Evolutionary conservation across 257 asterid species (phyloP).

Genomic region (Capsicum pubescens): DNA sequence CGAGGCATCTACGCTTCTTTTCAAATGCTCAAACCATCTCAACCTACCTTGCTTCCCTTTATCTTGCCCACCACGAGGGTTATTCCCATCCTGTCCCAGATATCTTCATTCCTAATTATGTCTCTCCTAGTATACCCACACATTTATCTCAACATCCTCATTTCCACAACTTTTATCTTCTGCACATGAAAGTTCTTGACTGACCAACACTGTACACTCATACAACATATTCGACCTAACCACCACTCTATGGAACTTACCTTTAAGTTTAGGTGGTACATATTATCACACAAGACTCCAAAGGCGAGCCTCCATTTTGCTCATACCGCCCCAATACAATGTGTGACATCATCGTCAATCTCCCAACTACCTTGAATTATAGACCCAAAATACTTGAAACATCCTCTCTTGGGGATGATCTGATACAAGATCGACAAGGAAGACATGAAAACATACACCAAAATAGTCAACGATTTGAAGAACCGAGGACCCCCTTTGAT

Average conservation of each 20-base stretch:
- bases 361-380: background rate
- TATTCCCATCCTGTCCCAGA: too few species aligned
- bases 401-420: background rate
- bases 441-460: too few species aligned
- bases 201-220: background rate
- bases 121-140: background rate
- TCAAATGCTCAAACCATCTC: background rate
- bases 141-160: background rate
- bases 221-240: too few species aligned
- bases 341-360: background rate
- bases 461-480: too few species aligned
- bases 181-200: background rate
- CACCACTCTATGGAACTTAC: background rate
- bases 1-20: background rate
- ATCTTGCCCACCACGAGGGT: background rate
- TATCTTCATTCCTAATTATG: background rate
- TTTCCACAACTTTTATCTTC: background rate
- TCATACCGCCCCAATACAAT: background rate
- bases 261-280: background rate
- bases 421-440: too few species aligned
- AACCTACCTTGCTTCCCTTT: too few species aligned
- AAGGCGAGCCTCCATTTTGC: background rate
- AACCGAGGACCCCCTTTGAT: too few species aligned
- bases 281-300: background rate
- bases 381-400: background rate